Evolutionary conservation across 495 filamentous ascomycete species (phyloP), one percentile per base, ranked within the genome.

Genomic region (Trichoderma erinaceum): DNA sequence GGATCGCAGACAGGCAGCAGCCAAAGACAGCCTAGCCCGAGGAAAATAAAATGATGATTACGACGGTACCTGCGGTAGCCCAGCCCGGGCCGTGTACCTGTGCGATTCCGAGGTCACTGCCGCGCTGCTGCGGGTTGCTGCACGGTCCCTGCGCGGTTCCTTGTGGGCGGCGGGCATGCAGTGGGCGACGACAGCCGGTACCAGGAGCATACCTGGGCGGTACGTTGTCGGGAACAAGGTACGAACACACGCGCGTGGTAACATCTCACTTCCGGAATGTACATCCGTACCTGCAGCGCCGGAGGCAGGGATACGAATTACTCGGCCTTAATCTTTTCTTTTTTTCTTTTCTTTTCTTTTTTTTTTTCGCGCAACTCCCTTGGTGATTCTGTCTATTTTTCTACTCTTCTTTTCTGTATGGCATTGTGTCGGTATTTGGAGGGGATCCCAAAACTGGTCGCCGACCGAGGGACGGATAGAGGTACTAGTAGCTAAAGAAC

Each of bases 1-100:
- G 56, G 56, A 61, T 61, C 25, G 56, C 25, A 61, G 23, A 61
- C 56, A 61, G 56, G 56, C 56, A 61, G 56, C 56, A 61, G 56
- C 56, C 56, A 61, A 32, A 61, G 23, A 21, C 10, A 61, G 56
- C 13, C 44, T 61, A 29, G 56, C 16, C 56, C 56, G 27, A 61
- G 56, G 56, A 61, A 32, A 61, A 29, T 61, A 32, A 61, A 61
- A 32, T 61, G 56, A 61, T 16, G 27, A 16, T 61, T 61, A 21
- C 56, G 56, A 61, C 56, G 23, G 25, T 18, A 61, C 11, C 56
- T 13, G 25, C 11, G 13, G 25, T 15, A 48, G 35, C 35, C 4
- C 35, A 38, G 29, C 29, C 29, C 29, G 29, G 29, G 29, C 35
- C 35, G 35, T 38, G 35, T 38, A 38, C 35, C 35, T 38, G 35